phyloP scores from a whole-genome alignment of 352 stramenopile species.

The Phytopythium mirpurense region DNA sequence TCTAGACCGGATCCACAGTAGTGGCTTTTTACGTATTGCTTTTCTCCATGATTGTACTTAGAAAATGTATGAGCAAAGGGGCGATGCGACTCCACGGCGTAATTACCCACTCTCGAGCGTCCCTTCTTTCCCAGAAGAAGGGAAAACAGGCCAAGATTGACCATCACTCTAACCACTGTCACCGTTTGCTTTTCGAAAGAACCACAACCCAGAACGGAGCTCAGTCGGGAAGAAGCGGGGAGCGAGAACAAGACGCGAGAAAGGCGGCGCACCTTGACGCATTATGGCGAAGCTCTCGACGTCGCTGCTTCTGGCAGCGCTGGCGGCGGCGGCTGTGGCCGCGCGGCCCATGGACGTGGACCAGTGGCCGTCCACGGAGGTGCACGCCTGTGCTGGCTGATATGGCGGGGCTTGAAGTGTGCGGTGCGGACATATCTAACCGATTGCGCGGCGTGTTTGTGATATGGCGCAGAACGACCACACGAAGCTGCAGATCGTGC shows the following conservation, averaged over 20 bases:
- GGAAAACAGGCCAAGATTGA: too few species aligned
- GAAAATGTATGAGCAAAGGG: too few species aligned
- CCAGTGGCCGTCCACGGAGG: conserved; percentile 78
- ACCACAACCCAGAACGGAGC: not conserved
- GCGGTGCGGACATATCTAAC: too few species aligned
- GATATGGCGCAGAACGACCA: conserved; percentile 62
- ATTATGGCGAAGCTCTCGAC: conserved; percentile 1
- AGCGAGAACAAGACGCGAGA: not conserved
- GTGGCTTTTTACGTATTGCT: not conserved
- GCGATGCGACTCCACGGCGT: not conserved
- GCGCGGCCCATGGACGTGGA: conserved; percentile 71
- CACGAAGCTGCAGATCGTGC: conserved; percentile 87
- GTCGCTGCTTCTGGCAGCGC: conserved; percentile 14
- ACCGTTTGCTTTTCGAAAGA: too few species aligned
- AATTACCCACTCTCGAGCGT: too few species aligned
- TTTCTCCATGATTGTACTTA: too few species aligned
- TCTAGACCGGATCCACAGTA: not conserved
- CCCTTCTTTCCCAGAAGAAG: too few species aligned
- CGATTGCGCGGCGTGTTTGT: too few species aligned
- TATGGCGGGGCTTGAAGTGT: not conserved
- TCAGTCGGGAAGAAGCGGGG: conserved; percentile 7
- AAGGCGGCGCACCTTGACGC: not conserved
- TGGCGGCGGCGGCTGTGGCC: conserved; percentile 16
- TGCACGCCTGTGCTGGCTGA: conserved; percentile 22
- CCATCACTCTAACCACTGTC: too few species aligned